Conservation (phyloP, 176 grass and related monocot genomes). For the Carex pumila region DNA sequence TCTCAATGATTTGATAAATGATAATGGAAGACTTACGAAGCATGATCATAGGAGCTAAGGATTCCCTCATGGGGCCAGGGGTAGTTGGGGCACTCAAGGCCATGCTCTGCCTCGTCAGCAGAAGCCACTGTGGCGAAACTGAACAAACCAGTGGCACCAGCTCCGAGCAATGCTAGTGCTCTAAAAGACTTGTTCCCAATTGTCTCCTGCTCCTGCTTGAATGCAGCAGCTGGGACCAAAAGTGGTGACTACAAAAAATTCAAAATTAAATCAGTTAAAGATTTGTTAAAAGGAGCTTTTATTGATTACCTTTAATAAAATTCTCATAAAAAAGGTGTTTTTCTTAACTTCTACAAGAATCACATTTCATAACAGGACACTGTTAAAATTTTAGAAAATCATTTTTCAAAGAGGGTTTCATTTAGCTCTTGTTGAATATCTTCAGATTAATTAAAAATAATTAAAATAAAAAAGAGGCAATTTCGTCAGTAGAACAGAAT, state of each 20-base stretch:
- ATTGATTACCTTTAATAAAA: not conserved
- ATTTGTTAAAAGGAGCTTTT: not conserved
- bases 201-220: slow-evolving; percentile 47
- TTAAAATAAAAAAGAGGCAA: not conserved
- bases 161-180: slow-evolving; percentile 69
- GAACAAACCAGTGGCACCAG: slow-evolving; percentile 67
- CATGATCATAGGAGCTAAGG: slow-evolving; percentile 91
- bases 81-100: slow-evolving; percentile 60
- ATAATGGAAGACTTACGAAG: slow-evolving; percentile 59
- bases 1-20: not conserved
- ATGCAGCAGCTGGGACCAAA: slow-evolving; percentile 39
- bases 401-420: not conserved
- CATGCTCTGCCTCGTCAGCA: slow-evolving; percentile 95
- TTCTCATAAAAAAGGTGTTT: not conserved
- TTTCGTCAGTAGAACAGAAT: not conserved
- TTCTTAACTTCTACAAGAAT: not conserved
- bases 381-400: not conserved
- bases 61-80: slow-evolving; percentile 98
- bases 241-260: slow-evolving; percentile 39
- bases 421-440: no score
- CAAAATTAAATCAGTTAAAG: slow-evolving; percentile 4
- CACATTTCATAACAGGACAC: not conserved
- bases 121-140: slow-evolving; percentile 66
- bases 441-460: not conserved
- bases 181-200: slow-evolving; percentile 35